Percentiles rank a stretch among this genome's conserved stretches.
These are phyloP conservation scores for Lachancea waltii DNA, from an alignment of 805 yeast genomes.

Conservation along the genomic window DNA sequence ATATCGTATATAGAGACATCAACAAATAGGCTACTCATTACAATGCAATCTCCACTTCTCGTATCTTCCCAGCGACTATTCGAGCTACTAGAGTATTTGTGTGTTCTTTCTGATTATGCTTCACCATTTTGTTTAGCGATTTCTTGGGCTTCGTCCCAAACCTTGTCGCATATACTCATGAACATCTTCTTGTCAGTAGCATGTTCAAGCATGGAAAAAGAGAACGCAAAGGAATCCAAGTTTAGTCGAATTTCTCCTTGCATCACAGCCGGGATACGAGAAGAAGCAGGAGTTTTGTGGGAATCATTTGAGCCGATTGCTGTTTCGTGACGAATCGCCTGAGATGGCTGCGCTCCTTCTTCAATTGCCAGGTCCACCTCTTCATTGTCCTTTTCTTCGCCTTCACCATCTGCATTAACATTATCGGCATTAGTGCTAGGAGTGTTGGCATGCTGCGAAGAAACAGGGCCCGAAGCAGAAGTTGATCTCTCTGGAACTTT, in stretches of 20 bases:
- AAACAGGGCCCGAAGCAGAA: neutral
- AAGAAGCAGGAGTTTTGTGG: neutral
- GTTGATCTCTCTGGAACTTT: neutral
- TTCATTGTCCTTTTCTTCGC: constrained; percentile 17
- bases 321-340: too few relatives aligned
- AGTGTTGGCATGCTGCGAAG: neutral
- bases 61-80: too few relatives aligned
- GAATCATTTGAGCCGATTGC: constrained; percentile 6
- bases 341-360: constrained; percentile 20
- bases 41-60: too few relatives aligned
- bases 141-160: constrained; percentile 28
- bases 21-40: neutral
- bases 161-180: constrained; percentile 29
- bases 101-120: too few relatives aligned
- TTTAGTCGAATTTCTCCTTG: constrained; percentile 26
- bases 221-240: constrained; percentile 25
- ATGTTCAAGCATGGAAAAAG: constrained; percentile 18
- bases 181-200: constrained; percentile 28
- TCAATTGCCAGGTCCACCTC: constrained; percentile 25
- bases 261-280: constrained; percentile 6
- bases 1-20: neutral
- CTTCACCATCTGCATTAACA: neutral
- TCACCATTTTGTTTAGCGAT: constrained; percentile 5
- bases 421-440: neutral
- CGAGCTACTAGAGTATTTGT: too few relatives aligned